phyloP scores from a whole-genome alignment of 1,139 yeast genomes.

The Blastobotrys raffinosifermentans region DNA sequence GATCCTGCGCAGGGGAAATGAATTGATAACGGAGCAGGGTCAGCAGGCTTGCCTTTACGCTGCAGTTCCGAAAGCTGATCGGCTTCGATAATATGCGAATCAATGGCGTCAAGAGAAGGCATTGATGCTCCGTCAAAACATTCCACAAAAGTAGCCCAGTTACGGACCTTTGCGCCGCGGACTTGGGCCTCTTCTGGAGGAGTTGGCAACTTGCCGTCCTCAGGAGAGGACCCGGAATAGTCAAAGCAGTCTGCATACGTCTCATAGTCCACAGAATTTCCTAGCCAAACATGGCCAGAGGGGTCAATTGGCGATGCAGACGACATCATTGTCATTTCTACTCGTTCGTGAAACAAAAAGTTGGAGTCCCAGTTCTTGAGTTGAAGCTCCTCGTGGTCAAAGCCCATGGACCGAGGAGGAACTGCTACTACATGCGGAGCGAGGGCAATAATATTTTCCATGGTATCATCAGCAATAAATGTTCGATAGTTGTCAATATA shows the following conservation, averaged over 20 bases:
- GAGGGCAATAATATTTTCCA: constrained; percentile 18
- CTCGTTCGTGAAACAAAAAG: constrained; percentile 64
- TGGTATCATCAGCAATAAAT: constrained; percentile 23
- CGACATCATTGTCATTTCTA: constrained; percentile 80
- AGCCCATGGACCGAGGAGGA: constrained; percentile 20
- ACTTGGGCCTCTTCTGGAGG: constrained; percentile 3
- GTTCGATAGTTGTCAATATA: constrained; percentile 17
- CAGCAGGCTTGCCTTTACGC: constrained; percentile 1
- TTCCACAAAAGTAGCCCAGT: constrained; percentile 34
- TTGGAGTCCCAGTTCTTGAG: constrained; percentile 66
- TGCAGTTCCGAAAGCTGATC: constrained; percentile 8
- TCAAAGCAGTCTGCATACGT: constrained; percentile 21
- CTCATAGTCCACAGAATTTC: constrained; percentile 57
- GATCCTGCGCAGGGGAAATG: constrained; percentile 79
- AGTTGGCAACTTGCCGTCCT: constrained; percentile 1
- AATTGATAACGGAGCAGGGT: constrained; percentile 30
- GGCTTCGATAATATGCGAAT: constrained; percentile 26
- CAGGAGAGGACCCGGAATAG: constrained; percentile 1
- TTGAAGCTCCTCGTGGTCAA: constrained; percentile 25
- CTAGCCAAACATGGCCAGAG: constrained; percentile 59
- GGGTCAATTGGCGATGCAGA: constrained; percentile 55
- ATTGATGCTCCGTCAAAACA: constrained; percentile 52
- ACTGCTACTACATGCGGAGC: constrained; percentile 29
- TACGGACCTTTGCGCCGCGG: constrained; percentile 13
- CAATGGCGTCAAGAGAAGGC: constrained; percentile 36